Conservation (phyloP, 306 rosid species). For the Pyrus betulifolia region DNA sequence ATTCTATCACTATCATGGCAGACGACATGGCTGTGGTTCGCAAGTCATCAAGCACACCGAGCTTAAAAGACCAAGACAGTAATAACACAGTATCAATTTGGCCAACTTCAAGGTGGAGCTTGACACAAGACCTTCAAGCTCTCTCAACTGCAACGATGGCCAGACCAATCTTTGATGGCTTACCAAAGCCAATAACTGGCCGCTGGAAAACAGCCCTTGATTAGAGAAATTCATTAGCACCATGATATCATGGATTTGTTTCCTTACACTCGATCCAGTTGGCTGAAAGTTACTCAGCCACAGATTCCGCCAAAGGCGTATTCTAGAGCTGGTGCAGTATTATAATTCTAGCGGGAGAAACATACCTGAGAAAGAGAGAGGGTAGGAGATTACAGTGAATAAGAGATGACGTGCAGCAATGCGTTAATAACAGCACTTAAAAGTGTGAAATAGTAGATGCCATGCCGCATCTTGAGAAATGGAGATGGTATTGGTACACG, state of each 20-base stretch:
- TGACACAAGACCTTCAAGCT: constrained; percentile 65
- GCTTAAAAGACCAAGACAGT: constrained; percentile 66
- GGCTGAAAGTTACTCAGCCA: constrained; percentile 5
- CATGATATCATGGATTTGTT: constrained; percentile 18
- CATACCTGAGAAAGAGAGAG: constrained; percentile 2
- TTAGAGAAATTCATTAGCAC: constrained; percentile 29
- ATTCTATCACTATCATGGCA: constrained; percentile 51
- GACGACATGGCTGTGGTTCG: constrained; percentile 42
- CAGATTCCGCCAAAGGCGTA: constrained; percentile 14
- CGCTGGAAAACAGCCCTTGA: constrained; percentile 84
- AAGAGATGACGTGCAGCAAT: constrained; percentile 2
- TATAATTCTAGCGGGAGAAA: constrained; percentile 20
- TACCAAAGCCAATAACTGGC: constrained; percentile 71
- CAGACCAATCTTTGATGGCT: constrained; percentile 73
- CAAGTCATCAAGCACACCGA: constrained; percentile 61
- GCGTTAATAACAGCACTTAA: neutral
- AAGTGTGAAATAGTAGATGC: neutral
- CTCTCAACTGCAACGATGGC: constrained; percentile 45
- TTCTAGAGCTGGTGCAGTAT: constrained; percentile 26
- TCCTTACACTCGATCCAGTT: constrained; percentile 16
- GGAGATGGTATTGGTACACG: neutral
- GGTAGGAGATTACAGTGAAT: constrained; percentile 14
- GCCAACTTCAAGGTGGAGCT: constrained; percentile 58
- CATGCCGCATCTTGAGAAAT: neutral
- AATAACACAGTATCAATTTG: constrained; percentile 38